A percentile compares a stretch with the other conserved stretches of the same genome.
Evolutionary conservation across 163 green algal genomes (phyloP).

Genomic region (Scenedesmus sp.): DNA sequence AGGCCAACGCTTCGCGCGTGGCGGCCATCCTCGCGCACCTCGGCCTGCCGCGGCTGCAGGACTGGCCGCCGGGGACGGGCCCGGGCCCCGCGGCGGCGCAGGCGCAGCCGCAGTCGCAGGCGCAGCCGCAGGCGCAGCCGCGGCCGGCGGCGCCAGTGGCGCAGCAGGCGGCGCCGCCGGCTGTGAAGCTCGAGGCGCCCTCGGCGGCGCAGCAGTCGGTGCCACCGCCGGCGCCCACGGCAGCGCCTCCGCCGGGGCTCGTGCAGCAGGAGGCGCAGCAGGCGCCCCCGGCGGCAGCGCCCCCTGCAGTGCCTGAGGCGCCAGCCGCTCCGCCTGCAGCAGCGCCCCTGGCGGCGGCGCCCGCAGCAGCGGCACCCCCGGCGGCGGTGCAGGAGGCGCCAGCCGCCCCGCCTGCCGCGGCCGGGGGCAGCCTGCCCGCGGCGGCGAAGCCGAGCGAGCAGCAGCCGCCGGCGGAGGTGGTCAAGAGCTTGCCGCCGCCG

Average conservation of each 20-base stretch:
- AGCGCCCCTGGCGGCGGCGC: no score
- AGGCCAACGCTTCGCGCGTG: neutral
- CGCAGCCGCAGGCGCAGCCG: slow-evolving; percentile 4
- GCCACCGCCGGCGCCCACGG: no score
- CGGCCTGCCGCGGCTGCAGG: neutral
- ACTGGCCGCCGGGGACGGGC: neutral
- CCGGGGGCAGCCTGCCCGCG: no score
- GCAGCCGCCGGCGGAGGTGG: no score
- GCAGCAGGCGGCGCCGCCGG: neutral
- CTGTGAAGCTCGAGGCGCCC: neutral
- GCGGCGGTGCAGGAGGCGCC: no score
- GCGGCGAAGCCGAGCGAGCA: no score
- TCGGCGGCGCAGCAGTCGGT: no score
- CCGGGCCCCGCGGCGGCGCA: neutral
- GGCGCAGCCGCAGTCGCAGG: slow-evolving; percentile 10
- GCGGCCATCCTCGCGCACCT: neutral
- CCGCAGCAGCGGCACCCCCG: no score
- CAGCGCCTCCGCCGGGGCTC: no score
- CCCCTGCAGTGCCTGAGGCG: neutral
- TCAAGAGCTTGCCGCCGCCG: no score
- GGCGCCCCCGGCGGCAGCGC: neutral
- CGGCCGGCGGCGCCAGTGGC: neutral
- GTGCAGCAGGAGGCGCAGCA: neutral
- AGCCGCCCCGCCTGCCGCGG: no score
- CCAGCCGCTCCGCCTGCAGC: no score